Conservation (phyloP, 2,329 filamentous ascomycete genomes). For the Calonectria ilicicola region DNA sequence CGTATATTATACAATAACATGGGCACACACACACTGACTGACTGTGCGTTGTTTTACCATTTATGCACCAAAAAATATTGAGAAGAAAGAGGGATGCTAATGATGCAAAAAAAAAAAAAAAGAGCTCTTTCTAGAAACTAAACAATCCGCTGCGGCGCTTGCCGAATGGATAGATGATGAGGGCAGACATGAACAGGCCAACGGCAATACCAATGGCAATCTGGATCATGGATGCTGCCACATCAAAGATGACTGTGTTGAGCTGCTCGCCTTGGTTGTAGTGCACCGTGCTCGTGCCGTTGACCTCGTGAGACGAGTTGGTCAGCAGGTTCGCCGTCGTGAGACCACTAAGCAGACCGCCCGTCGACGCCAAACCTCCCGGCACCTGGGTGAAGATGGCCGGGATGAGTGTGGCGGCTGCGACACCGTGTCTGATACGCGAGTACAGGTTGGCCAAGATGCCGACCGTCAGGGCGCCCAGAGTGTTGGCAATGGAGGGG, state of each 20-base stretch:
- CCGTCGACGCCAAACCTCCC: conserved; percentile 60
- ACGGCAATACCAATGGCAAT: conserved; percentile 65
- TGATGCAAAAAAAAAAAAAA: background rate
- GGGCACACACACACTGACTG: background rate
- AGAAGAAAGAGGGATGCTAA: background rate
- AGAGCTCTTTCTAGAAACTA: conserved; percentile 51
- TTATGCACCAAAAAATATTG: background rate
- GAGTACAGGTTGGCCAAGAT: conserved; percentile 83
- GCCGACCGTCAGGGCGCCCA: conserved; percentile 82
- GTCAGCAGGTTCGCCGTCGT: conserved; percentile 58
- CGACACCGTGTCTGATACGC: conserved; percentile 64
- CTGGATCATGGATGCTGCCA: conserved; percentile 64
- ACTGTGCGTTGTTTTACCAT: background rate
- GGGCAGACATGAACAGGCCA: conserved; percentile 61
- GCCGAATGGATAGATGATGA: conserved; percentile 62
- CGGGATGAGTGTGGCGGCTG: conserved; percentile 59
- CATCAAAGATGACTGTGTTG: conserved; percentile 57
- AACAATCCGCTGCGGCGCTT: conserved; percentile 63
- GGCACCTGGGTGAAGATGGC: conserved; percentile 63
- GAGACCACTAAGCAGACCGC: conserved; percentile 59
- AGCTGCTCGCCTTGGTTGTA: conserved; percentile 35
- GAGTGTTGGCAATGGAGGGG: conserved; percentile 80
- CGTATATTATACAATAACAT: background rate
- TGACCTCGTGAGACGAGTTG: conserved; percentile 49
- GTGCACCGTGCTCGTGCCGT: conserved; percentile 48